Percentiles rank a stretch among this genome's conserved stretches.
phyloP scores from a whole-genome alignment of 805 yeast genomes.

The Saccharomycopsis sp. region DNA sequence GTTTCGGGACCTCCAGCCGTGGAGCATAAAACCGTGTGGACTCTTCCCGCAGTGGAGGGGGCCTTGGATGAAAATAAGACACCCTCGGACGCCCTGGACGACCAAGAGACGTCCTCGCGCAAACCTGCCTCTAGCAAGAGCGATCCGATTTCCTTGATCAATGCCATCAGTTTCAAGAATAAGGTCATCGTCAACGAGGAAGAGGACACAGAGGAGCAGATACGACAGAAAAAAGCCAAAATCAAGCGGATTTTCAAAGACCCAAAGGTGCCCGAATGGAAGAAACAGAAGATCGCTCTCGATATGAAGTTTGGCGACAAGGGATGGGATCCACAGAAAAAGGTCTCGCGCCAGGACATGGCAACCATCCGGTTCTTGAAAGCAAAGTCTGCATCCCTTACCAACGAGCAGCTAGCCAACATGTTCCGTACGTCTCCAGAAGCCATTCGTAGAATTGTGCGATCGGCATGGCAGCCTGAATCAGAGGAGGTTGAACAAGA shows the following conservation, averaged over 20 bases:
- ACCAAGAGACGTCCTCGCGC: too few species aligned
- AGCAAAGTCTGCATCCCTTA: constrained; percentile 50
- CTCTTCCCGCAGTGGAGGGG: neutral
- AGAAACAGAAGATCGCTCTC: constrained; percentile 57
- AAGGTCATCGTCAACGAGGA: constrained; percentile 14
- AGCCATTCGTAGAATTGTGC: constrained; percentile 70
- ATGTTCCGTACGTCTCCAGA: constrained; percentile 73
- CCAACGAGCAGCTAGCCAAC: constrained; percentile 51
- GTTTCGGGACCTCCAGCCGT: neutral
- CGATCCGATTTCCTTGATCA: neutral
- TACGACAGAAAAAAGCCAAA: constrained; percentile 23
- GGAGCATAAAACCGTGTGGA: neutral
- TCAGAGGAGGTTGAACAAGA: constrained; percentile 42
- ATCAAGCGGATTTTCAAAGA: constrained; percentile 20
- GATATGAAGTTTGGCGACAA: constrained; percentile 51
- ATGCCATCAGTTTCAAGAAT: neutral
- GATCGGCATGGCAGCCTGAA: constrained; percentile 68
- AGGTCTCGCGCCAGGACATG: constrained; percentile 63
- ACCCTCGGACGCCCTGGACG: neutral
- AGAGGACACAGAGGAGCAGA: constrained; percentile 26
- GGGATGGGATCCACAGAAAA: constrained; percentile 62
- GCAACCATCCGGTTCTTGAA: constrained; percentile 54
- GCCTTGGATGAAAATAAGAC: too few species aligned
- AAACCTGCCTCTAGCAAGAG: neutral
- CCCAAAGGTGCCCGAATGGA: constrained; percentile 54